Evolutionary conservation across 768 basidiomycete species (phyloP), one percentile per base, ranked within the genome.

Genomic region (Asterophora parasitica): DNA sequence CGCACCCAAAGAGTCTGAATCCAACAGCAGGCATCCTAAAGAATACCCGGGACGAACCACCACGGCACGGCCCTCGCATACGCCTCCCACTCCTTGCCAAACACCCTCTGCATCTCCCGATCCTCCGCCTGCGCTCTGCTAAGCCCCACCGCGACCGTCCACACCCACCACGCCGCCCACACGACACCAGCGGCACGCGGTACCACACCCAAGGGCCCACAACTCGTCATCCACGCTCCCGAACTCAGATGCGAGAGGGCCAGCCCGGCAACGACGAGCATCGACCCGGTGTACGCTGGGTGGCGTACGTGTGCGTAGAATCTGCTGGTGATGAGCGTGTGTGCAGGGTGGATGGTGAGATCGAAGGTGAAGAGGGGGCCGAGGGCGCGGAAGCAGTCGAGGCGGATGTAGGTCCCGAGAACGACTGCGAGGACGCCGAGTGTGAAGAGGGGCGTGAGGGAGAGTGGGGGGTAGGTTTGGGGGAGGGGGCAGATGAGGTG

Each of bases 51-150:
- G 46, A 74, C 53, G 47, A 78, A 75, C 76, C 75, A 75, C 60
- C 61, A 71, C 6, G 57, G 69, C 10, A 75, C 75, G 16, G 57
- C 55, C 3, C 60, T 56, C 8, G 73, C 74, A 52, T 74, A 78
- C 5, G 49, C 51, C 11, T 74, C 72, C 77, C 77, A 78, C 50
- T 76, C 68, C 9, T 59, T 37, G 20, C 66, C 64, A 44, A 76
- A 78, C 17, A 67, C 9, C 45, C 72, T 69, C 52, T 61, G 65
- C 58, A 78, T 69, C 49, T 75, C 67, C 36, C 58, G 62, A 52
- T 78, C 76, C 56, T 78, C 76, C 2, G 74, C 75, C n/a, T 63
- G 52, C 1, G 72, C 75, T 44, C 75, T 65, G 48, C 70, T 75
- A n/a, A 69, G 17, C 2, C 68, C 70, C 3, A 76, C 75, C 0